These are phyloP conservation scores for Paecilomyces sp. DNA, from an alignment of 2,329 filamentous ascomycete species.

Conservation along the genomic window DNA sequence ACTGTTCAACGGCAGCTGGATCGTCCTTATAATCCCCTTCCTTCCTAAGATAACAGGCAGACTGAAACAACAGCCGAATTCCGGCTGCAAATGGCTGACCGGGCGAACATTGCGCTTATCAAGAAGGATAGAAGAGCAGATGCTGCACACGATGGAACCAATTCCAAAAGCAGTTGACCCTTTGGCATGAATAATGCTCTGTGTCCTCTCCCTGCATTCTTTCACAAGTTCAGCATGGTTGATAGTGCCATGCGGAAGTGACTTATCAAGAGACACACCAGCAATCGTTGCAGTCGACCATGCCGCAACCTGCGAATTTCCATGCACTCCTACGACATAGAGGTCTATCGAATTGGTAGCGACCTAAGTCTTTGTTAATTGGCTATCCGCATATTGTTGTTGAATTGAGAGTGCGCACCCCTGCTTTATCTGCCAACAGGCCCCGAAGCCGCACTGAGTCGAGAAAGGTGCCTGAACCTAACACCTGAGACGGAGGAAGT, in stretches of 20 bases:
- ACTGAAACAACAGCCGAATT: conserved; percentile 43
- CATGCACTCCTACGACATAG: conserved; percentile 45
- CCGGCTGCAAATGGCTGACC: conserved; percentile 43
- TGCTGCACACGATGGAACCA: conserved; percentile 40
- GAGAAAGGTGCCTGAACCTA: conserved; percentile 49
- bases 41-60: conserved; percentile 44
- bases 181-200: conserved; percentile 43
- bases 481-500: conserved; percentile 42
- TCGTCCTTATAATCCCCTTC: conserved; percentile 36
- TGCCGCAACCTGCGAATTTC: conserved; percentile 42
- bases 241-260: conserved; percentile 17
- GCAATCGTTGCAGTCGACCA: conserved; percentile 40
- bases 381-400: neutral
- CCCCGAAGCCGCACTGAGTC: conserved; percentile 45
- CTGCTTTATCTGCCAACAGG: conserved; percentile 8
- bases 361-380: conserved; percentile 11
- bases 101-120: conserved; percentile 42
- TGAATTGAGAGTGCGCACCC: conserved; percentile 4
- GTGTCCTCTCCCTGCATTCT: conserved; percentile 42
- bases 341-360: conserved; percentile 28
- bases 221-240: conserved; percentile 31
- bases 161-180: conserved; percentile 47
- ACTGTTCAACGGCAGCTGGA: conserved; percentile 12
- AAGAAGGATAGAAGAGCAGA: conserved; percentile 45
- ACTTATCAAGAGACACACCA: conserved; percentile 33